Evolutionary conservation across 106 monocot genomes (phyloP).

Genomic region (Dendrobium officinale): DNA sequence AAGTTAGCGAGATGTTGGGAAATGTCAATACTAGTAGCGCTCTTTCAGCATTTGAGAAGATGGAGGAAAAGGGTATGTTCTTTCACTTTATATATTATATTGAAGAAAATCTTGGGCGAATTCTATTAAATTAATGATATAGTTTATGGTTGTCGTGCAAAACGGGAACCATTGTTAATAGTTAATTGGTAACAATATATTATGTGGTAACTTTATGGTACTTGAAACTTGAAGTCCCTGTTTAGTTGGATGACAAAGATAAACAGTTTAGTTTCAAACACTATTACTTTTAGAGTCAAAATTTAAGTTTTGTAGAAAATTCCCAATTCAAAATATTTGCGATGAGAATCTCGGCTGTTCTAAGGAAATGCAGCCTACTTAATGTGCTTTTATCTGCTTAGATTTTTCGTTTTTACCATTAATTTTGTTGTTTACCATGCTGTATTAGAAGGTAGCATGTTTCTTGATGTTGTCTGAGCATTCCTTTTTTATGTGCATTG

Average conservation of each 20-base stretch:
- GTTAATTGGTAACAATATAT: background rate
- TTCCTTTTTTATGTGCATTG: background rate
- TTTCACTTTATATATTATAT: constrained; percentile 4
- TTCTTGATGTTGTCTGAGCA: background rate
- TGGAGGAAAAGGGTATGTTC: constrained; percentile 85
- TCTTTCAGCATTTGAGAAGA: constrained; percentile 98
- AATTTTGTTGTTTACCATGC: background rate
- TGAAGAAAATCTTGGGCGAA: background rate
- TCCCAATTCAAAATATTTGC: background rate
- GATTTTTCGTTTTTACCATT: background rate
- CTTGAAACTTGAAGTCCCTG: background rate
- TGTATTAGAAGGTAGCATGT: background rate
- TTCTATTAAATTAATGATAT: background rate
- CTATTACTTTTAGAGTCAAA: background rate
- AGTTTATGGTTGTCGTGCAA: background rate
- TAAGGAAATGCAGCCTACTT: background rate
- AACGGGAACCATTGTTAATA: background rate
- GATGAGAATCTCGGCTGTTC: background rate
- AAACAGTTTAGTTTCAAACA: background rate
- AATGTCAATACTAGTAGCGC: constrained; percentile 98
- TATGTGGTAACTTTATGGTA: background rate
- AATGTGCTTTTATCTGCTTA: background rate
- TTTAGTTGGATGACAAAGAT: background rate
- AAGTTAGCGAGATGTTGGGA: constrained; percentile 96
- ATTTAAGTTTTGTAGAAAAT: background rate